Conservation (phyloP, 148 eudicot genomes). For the Oxyria digyna region DNA sequence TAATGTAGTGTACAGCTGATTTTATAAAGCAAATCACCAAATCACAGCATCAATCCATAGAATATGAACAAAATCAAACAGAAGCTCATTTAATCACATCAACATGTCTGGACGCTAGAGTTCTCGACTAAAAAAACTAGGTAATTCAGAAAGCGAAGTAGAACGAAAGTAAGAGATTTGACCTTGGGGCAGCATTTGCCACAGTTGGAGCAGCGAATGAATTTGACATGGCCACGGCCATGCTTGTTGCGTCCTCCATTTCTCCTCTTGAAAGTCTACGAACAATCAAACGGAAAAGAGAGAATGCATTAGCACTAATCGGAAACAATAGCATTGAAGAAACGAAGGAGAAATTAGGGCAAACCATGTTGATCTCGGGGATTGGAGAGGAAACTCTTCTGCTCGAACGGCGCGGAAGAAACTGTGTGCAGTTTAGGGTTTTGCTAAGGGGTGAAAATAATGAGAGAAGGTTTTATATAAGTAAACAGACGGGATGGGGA, state of each 20-base stretch:
- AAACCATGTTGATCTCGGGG: background rate
- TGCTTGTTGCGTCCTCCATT: conserved; percentile 34
- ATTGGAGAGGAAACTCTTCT: background rate
- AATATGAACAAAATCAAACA: background rate
- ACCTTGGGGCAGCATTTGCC: conserved; percentile 23
- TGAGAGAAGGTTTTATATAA: background rate
- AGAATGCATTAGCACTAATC: background rate
- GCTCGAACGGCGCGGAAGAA: background rate
- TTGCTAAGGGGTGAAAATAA: background rate
- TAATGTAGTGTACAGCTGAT: no score
- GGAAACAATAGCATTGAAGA: background rate
- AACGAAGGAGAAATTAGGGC: background rate
- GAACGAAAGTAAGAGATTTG: background rate
- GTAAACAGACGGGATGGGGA: background rate
- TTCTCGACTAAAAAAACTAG: background rate
- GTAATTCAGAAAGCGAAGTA: background rate
- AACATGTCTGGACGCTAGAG: background rate
- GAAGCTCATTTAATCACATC: background rate
- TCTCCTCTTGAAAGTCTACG: conserved; percentile 30
- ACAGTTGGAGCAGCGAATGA: conserved; percentile 29
- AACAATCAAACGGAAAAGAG: background rate
- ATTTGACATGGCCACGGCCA: conserved; percentile 25
- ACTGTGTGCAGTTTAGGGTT: background rate
- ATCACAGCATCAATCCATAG: background rate
- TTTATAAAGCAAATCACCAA: no score